A percentile compares a stretch with the other conserved stretches of the same genome.
phyloP scores from a whole-genome alignment of 2,329 filamentous ascomycete genomes.

The Talaromyces sp. region DNA sequence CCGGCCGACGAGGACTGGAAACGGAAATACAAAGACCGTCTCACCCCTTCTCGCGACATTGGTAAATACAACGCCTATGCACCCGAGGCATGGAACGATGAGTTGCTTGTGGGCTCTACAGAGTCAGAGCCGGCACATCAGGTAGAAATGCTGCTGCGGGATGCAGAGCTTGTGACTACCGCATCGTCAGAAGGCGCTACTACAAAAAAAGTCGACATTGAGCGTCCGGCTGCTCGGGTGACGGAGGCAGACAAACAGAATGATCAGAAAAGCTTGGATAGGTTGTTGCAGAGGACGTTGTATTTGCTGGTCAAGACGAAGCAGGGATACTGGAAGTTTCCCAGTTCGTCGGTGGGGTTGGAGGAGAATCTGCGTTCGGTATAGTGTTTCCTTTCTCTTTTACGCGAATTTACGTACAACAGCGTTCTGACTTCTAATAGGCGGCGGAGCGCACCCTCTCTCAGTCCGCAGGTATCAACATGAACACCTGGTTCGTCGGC shows the following conservation, averaged over 20 bases:
- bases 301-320: constrained; percentile 77
- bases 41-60: constrained; percentile 77
- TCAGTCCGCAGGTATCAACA: constrained; percentile 79
- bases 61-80: constrained; percentile 76
- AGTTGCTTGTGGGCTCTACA: constrained; percentile 71
- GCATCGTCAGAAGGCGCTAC: constrained; percentile 38
- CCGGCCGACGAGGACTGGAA: constrained; percentile 85
- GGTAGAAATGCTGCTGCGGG: constrained; percentile 67
- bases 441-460: constrained; percentile 75
- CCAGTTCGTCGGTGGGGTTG: constrained; percentile 64
- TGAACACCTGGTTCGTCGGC: constrained; percentile 98
- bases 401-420: not conserved
- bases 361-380: constrained; percentile 82
- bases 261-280: constrained; percentile 75
- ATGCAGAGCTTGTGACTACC: constrained; percentile 59
- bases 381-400: constrained; percentile 23
- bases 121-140: constrained; percentile 63
- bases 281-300: constrained; percentile 74
- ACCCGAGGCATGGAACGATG: constrained; percentile 84
- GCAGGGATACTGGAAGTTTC: constrained; percentile 76
- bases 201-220: constrained; percentile 61
- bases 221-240: constrained; percentile 64
- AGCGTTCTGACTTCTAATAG: constrained; percentile 47
- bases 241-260: constrained; percentile 75
- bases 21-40: constrained; percentile 73